Conservation (phyloP, 495 filamentous ascomycete genomes). For the Aspergillus nidulans region DNA sequence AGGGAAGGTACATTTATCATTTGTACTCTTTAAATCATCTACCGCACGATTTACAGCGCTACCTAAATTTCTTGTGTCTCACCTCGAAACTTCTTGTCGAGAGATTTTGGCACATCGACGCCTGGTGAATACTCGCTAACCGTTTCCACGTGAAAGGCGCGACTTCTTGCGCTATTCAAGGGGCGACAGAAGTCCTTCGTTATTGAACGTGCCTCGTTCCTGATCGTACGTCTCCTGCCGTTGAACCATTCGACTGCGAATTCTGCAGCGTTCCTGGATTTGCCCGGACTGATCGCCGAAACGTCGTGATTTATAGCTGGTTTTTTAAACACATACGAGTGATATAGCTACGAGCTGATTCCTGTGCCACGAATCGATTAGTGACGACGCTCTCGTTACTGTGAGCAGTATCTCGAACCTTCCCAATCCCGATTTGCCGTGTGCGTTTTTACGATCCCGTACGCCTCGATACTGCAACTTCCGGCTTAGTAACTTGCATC, state of each 20-base stretch:
- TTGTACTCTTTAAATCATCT: slow-evolving; percentile 13
- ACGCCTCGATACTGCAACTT: slow-evolving; percentile 2
- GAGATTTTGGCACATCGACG: slow-evolving; percentile 10
- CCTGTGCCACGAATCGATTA: not conserved
- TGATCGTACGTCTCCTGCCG: slow-evolving; percentile 8
- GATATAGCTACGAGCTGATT: not conserved
- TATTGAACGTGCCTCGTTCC: slow-evolving; percentile 6
- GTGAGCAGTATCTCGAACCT: not conserved
- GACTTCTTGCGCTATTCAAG: slow-evolving; percentile 18
- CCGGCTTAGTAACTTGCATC: not conserved
- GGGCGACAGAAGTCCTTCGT: slow-evolving; percentile 15
- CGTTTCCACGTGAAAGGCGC: slow-evolving; percentile 26
- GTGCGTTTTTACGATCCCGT: not conserved
- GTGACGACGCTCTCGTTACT: not conserved
- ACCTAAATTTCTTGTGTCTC: slow-evolving; percentile 8
- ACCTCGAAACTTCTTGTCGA: slow-evolving; percentile 6
- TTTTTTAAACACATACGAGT: slow-evolving; percentile 7
- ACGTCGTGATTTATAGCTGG: slow-evolving; percentile 9
- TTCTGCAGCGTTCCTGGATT: slow-evolving; percentile 13
- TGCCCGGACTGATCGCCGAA: slow-evolving; percentile 12
- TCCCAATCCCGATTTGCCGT: slow-evolving; percentile 1
- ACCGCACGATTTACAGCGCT: slow-evolving; percentile 20
- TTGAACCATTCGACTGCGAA: slow-evolving; percentile 2
- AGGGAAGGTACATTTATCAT: slow-evolving; percentile 20
- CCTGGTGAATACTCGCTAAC: slow-evolving; percentile 4